Evolutionary conservation across 768 basidiomycete species (phyloP), one percentile per base, ranked within the genome.

Genomic region (Lyophyllum semitale): DNA sequence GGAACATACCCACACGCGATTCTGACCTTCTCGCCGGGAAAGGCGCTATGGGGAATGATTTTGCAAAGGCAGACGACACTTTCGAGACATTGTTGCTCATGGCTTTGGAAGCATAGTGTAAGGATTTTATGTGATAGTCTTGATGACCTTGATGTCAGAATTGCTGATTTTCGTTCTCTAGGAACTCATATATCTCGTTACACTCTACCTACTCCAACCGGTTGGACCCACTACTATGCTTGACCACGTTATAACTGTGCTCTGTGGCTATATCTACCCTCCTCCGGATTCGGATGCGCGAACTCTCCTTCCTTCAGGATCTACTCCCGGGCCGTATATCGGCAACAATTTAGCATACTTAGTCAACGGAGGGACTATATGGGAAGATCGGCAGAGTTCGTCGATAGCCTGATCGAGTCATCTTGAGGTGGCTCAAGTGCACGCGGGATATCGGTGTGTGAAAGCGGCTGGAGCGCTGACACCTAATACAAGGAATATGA

Each of bases 21-120:
- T 50, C 59, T 2, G 83, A 84, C 41, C 70, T 92, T 52, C 68
- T 91, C 35, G 68, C 68, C 1, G 90, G 88, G 0, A 72, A 81
- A 7, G 85, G 85, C 9, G 82, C 84, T 2, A 59, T 65, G 52
- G 80, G 76, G 6, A 77, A 76, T 4, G 27, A 61, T 13, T 26
- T 58, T 3, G 68, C 68, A 25, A 89, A 87, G 63, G 71, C 73
- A 13, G 88, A 92, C 58, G 87, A 89, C 48, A 83, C 82, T 7
- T 91, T 91, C 54, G 89, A 93, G 66, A 78, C 73, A n/a, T 62
- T 91, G 22, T 68, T 92, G 25, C 61, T 82, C 43, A 76, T 82
- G 77, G 62, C 73, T 3, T 54, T 80, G 47, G 70, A 70, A 32
- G 37, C 17, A 38, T 38, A 38, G 5, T 38, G 9, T 5, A 43